These are phyloP conservation scores for Aspergillus ustus DNA, from an alignment of 2,329 filamentous ascomycete genomes.

Conservation along the genomic window DNA sequence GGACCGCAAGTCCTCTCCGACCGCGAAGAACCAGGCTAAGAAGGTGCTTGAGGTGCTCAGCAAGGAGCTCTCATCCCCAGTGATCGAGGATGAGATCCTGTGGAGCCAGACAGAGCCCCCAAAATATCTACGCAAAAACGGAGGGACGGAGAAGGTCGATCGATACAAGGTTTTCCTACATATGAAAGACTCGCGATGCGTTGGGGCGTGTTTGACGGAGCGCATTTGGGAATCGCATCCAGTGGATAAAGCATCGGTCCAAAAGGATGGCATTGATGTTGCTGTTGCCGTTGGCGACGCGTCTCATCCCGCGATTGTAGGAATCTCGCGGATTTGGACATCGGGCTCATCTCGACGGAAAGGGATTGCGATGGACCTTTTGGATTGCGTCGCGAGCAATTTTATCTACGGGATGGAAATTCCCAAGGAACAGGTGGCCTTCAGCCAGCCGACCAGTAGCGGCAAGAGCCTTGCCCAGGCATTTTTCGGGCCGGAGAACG, in stretches of 20 bases:
- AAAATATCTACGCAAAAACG: conserved; percentile 41
- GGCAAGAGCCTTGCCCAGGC: conserved; percentile 62
- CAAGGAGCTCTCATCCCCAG: conserved; percentile 64
- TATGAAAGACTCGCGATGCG: conserved; percentile 63
- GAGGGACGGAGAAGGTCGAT: conserved; percentile 46
- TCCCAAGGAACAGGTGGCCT: conserved; percentile 61
- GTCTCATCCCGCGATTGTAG: conserved; percentile 57
- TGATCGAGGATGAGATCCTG: conserved; percentile 60
- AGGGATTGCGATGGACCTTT: conserved; percentile 61
- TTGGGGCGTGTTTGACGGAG: conserved; percentile 66
- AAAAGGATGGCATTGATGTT: conserved; percentile 37
- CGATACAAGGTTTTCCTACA: conserved; percentile 67
- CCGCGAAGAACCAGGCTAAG: conserved; percentile 57
- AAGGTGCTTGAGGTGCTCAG: conserved; percentile 67
- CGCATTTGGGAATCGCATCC: conserved; percentile 61
- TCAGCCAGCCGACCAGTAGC: conserved; percentile 69
- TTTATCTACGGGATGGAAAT: conserved; percentile 62
- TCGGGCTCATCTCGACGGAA: conserved; percentile 59
- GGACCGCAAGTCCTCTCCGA: conserved; percentile 57
- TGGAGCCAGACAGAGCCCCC: conserved; percentile 57
- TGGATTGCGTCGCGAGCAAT: conserved; percentile 60
- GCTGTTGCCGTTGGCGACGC: conserved; percentile 52
- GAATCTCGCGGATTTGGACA: conserved; percentile 70
- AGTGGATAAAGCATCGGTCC: conserved; percentile 45
- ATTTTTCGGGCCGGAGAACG: conserved; percentile 59